phyloP scores from a whole-genome alignment of 2,329 filamentous ascomycete species.

The Xylaria digitata region DNA sequence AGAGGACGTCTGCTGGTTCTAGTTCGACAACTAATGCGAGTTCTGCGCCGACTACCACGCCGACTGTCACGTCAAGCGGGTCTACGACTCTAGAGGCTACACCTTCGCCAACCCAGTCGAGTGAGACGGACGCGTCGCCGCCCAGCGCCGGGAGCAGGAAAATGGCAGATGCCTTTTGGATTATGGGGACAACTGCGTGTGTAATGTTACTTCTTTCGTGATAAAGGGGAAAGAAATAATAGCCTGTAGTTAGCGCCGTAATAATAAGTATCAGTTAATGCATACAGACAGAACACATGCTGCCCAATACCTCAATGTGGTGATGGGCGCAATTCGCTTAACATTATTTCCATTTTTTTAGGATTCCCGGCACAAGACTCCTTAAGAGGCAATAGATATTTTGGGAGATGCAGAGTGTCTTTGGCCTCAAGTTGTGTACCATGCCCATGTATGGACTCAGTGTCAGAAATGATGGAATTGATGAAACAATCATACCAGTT shows the following conservation, averaged over 20 bases:
- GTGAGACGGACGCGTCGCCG: not conserved
- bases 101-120: slow-evolving; percentile 3
- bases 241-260: not conserved
- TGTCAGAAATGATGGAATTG: too few relatives aligned
- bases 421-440: too few relatives aligned
- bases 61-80: not conserved
- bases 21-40: not conserved
- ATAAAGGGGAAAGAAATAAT: not conserved
- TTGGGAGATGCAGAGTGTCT: too few relatives aligned
- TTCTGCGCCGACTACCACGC: not conserved
- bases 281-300: too few relatives aligned
- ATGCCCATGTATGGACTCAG: too few relatives aligned
- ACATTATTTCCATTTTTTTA: too few relatives aligned
- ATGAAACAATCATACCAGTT: too few relatives aligned
- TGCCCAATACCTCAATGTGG: too few relatives aligned
- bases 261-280: not conserved
- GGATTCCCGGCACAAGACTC: too few relatives aligned
- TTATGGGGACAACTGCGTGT: not conserved
- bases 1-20: slow-evolving; percentile 1
- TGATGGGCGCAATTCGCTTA: too few relatives aligned
- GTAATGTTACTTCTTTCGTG: not conserved
- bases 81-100: not conserved
- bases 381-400: too few relatives aligned
- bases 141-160: slow-evolving; percentile 9
- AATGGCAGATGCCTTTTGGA: not conserved